Conservation (phyloP, 352 stramenopile genomes). For the Thraustochytrium sp. region DNA sequence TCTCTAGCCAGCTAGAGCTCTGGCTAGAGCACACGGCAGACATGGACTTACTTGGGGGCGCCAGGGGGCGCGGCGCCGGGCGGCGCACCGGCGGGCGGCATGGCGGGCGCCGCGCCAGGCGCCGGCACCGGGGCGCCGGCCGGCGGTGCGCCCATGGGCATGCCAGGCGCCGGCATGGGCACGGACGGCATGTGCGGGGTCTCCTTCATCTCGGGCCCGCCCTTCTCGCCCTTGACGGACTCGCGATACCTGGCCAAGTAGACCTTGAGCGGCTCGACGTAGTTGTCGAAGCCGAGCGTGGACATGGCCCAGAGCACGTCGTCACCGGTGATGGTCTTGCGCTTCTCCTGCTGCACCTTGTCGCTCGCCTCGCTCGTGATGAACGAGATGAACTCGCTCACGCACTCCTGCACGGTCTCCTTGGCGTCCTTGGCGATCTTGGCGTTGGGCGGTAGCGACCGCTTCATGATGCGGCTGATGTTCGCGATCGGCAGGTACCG, state of each 20-base stretch:
- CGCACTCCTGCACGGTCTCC: constrained; percentile 98
- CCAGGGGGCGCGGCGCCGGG: background rate
- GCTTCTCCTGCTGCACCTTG: constrained; percentile 98
- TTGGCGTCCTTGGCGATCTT: constrained; percentile 99
- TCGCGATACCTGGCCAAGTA: constrained; percentile 98
- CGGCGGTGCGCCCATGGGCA: background rate
- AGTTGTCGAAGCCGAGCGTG: constrained; percentile 98
- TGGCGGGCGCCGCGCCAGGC: background rate
- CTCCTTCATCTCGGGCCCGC: background rate
- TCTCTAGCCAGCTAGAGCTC: background rate
- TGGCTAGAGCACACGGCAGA: background rate
- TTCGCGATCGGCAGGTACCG: constrained; percentile 97
- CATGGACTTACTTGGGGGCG: background rate
- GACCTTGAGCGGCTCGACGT: constrained; percentile 97
- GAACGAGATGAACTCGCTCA: constrained; percentile 99
- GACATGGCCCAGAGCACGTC: constrained; percentile 99
- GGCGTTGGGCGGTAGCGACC: constrained; percentile 85
- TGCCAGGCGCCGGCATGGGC: background rate
- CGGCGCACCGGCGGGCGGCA: background rate
- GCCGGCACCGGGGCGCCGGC: background rate
- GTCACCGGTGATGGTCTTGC: constrained; percentile 99
- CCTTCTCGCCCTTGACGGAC: constrained; percentile 46
- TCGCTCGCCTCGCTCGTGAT: constrained; percentile 96
- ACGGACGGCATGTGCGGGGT: background rate
- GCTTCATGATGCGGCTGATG: constrained; percentile 99